Evolutionary conservation across 805 yeast genomes (phyloP).

Genomic region (Saturnispora hagleri): DNA sequence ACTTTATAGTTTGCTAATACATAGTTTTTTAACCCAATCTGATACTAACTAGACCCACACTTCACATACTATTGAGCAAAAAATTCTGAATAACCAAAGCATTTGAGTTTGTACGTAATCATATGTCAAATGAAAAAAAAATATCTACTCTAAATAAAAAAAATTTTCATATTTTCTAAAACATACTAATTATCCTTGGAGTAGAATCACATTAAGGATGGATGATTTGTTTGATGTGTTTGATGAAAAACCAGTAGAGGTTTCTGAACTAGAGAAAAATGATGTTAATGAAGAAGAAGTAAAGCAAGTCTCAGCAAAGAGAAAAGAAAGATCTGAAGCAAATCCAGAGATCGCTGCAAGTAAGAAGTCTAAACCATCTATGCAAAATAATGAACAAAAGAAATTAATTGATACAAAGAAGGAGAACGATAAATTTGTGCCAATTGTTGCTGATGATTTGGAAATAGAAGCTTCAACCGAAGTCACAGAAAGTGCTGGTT

Average conservation of each 20-base stretch:
- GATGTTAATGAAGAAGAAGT: background rate
- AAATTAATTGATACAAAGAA: slow-evolving; percentile 29
- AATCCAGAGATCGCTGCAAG: slow-evolving; percentile 5
- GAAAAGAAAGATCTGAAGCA: background rate
- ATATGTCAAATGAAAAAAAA: background rate
- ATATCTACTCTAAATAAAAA: background rate
- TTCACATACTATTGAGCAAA: no score
- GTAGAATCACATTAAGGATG: slow-evolving; percentile 11
- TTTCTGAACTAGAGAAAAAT: slow-evolving; percentile 16
- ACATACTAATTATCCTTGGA: background rate
- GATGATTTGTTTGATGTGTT: slow-evolving; percentile 59
- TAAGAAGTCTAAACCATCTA: slow-evolving; percentile 22
- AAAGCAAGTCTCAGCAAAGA: background rate
- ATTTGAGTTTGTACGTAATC: background rate
- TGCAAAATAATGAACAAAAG: slow-evolving; percentile 19
- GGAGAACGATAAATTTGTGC: slow-evolving; percentile 31
- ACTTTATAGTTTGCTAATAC: background rate
- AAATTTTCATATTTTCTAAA: background rate
- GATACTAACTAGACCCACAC: no score
- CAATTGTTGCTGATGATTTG: slow-evolving; percentile 77
- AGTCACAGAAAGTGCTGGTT: slow-evolving; percentile 73
- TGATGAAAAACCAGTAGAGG: slow-evolving; percentile 39
- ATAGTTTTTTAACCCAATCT: background rate
- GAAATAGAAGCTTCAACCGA: slow-evolving; percentile 87
- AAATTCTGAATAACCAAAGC: no score